Evolutionary conservation across 2,329 filamentous ascomycete species (phyloP), one percentile per base, ranked within the genome.

Genomic region (Botrytis porri): DNA sequence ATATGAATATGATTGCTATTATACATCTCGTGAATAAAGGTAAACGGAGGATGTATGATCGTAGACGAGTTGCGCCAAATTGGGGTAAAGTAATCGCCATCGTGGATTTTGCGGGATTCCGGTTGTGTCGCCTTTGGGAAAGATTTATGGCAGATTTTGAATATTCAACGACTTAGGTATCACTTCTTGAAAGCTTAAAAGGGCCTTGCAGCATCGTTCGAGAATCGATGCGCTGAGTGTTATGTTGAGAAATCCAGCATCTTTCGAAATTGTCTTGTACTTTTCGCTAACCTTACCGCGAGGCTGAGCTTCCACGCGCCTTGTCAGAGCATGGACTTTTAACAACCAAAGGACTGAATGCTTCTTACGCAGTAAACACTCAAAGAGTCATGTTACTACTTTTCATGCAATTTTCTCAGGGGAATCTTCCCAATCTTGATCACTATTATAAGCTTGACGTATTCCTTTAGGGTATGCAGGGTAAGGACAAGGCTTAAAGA

Each of bases 1-100:
- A 87, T 20, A 85, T 83, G 45, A 92, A 79, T 73, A 97, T 92
- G 62, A 90, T 83, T 6, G 90, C 79, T 32, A 94, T 81, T 22
- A 94, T 87, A 29, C 87, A 82, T 69, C 95, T 89, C 39, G 96
- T 98, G 81, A 96, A 94, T 1, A 98, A 86, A 51, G 96, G 95
- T n/a, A 98, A 86, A 66, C 94, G 91, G 74, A 93, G 86, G 76
- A 97, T 80, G 81, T 97, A 98, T 14, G 93, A 93, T 76, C 93
- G 91, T 78, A 94, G 87, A 77, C 93, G 90, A 75, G 87, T 82
- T 45, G 91, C 89, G 83, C 90, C 95, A 83, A 97, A 91, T 73
- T 79, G 77, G n/a, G 80, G 80, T 29, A 81, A 74, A 41, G 72
- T 71, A 51, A 65, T 54, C 37, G 65, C 48, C 65, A 72, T 45